Evolutionary conservation across 2,329 filamentous ascomycete species (phyloP), one percentile per base, ranked within the genome.

Genomic region (Ophiostoma himal-ulmi): DNA sequence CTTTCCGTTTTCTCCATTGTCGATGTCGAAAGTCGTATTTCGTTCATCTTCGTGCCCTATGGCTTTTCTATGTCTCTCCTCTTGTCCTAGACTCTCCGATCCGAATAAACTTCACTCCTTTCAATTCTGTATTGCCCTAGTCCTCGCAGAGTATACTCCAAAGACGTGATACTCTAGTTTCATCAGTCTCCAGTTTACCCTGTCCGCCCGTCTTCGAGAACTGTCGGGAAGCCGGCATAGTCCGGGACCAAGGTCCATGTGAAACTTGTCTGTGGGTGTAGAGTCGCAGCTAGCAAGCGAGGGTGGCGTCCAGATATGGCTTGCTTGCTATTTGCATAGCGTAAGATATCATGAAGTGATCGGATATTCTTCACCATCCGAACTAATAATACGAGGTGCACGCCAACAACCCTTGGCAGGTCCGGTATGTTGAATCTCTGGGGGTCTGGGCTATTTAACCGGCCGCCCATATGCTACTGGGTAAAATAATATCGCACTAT

Each of bases 281-380:
- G 26, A 62, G 57, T 62, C 57, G 57, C 26, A 62, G 57, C 57
- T 62, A 30, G 34, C 57, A 62, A 62, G 57, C 57, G 26, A 62
- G 57, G 48, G 57, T 62, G 57, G 57, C 57, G 57, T 62, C 11
- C 57, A 30, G 14, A 7, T 3, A 11, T 26, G 52, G 14, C 17
- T 48, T n/a, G 44, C 5, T 20, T 20, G 2, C 44, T 48, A 48
- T 20, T 20, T 8, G 17, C 44, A 48, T n/a, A 7, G 20, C 44
- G 5, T 48, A 8, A 48, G 1, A 48, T 57, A 13, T 6, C 3
- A 57, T 26, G 52, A 26, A 22, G 11, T 26, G n/a, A 22, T 57
- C 22, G 52, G 52, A 5, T 57, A 57, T 26, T 57, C n/a, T 10
- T 11, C 30, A 26, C n/a, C 52, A 26, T 26, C 52, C 8, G 52